phyloP scores from a whole-genome alignment of 768 basidiomycete species.

The Pholiota molesta region DNA sequence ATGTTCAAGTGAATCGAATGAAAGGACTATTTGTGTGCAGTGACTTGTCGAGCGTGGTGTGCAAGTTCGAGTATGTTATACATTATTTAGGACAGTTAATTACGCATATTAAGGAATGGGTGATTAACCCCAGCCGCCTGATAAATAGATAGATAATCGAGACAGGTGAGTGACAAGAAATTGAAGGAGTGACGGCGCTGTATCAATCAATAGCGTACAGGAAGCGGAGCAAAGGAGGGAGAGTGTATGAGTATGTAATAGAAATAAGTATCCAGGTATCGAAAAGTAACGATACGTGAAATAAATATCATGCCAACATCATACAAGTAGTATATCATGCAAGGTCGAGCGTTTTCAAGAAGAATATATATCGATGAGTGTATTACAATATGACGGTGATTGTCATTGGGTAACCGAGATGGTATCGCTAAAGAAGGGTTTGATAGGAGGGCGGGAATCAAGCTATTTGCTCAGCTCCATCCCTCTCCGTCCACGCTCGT shows the following conservation, averaged over 20 bases:
- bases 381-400: too few relatives aligned
- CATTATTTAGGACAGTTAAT: not conserved
- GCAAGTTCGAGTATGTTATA: not conserved
- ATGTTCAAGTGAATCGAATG: not conserved
- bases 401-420: too few relatives aligned
- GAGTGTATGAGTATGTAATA: not conserved
- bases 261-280: not conserved
- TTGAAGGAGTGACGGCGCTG: not conserved
- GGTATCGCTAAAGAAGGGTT: too few relatives aligned
- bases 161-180: not conserved
- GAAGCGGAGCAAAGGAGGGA: not conserved
- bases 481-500: slow-evolving; percentile 38
- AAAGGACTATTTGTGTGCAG: not conserved
- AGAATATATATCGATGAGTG: too few relatives aligned
- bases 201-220: not conserved
- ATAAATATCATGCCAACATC: not conserved
- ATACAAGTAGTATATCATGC: not conserved
- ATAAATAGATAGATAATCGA: not conserved
- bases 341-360: too few relatives aligned
- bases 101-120: not conserved
- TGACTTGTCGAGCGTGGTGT: not conserved
- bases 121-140: not conserved
- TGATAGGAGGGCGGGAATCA: too few relatives aligned
- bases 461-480: not conserved
- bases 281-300: not conserved